Conservation (phyloP, 2,329 filamentous ascomycete genomes). For the Verticillium alfalfae region DNA sequence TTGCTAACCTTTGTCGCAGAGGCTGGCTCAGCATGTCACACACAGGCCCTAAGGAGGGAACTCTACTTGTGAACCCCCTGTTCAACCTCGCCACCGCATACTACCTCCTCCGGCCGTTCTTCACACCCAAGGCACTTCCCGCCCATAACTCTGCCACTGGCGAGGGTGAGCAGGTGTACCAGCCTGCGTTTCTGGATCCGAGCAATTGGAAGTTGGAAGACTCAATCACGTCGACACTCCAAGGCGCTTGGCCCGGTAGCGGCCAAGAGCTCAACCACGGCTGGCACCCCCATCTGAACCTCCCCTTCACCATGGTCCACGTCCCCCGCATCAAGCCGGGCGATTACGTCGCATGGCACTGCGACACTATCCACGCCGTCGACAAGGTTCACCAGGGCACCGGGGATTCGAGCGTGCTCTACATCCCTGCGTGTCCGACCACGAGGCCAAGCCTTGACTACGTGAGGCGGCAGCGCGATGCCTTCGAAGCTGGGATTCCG, state of each 20-base stretch:
- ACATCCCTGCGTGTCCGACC: conserved; percentile 81
- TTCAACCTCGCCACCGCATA: conserved; percentile 73
- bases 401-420: conserved; percentile 75
- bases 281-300: conserved; percentile 65
- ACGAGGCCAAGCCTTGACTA: conserved; percentile 71
- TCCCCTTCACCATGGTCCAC: conserved; percentile 65
- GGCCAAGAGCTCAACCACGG: conserved; percentile 61
- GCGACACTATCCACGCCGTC: conserved; percentile 76
- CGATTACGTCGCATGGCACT: conserved; percentile 81
- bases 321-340: conserved; percentile 64
- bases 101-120: conserved; percentile 78
- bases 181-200: conserved; percentile 37
- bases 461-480: conserved; percentile 62
- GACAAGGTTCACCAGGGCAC: conserved; percentile 70
- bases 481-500: conserved; percentile 63
- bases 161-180: background rate
- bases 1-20: background rate
- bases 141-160: background rate
- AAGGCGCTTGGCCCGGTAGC: conserved; percentile 63
- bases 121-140: conserved; percentile 39
- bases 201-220: conserved; percentile 46
- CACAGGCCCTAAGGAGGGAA: conserved; percentile 71
- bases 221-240: conserved; percentile 52
- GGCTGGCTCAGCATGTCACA: conserved; percentile 79
- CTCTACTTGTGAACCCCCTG: conserved; percentile 75